phyloP scores from a whole-genome alignment of 2,329 filamentous ascomycete species.

The Aspergillus sergii region DNA sequence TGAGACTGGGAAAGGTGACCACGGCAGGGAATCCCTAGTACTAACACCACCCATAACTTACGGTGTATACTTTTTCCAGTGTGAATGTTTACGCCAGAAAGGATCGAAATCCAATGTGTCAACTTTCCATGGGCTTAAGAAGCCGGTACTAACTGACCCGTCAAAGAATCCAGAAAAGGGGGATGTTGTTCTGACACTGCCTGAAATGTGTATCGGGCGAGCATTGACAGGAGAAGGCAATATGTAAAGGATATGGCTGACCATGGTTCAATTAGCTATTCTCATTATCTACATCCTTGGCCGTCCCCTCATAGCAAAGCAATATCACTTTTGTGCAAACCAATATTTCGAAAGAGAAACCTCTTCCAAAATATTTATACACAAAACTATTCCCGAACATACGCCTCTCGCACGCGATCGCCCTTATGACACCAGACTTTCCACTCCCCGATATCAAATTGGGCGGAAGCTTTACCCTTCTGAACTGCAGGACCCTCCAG shows the following conservation, averaged over 20 bases:
- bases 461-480: not conserved
- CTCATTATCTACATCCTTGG: not conserved
- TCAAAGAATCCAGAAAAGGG: not conserved
- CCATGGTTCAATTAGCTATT: not conserved
- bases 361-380: not conserved
- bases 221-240: not conserved
- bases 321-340: not conserved
- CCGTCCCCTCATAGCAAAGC: not conserved
- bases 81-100: not conserved
- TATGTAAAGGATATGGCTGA: not conserved
- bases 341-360: not conserved
- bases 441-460: slow-evolving; percentile 20
- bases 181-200: not conserved
- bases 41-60: not conserved
- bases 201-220: too few species aligned
- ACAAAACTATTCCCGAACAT: slow-evolving; percentile 7
- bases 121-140: too few species aligned
- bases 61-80: not conserved
- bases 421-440: slow-evolving; percentile 15
- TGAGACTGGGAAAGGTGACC: not conserved
- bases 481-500: slow-evolving; percentile 33
- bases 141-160: too few species aligned
- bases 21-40: too few species aligned
- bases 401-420: slow-evolving; percentile 19
- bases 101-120: not conserved